Percentiles rank a stretch among this genome's conserved stretches.
These are phyloP conservation scores for Trametes pubescens DNA, from an alignment of 1,284 basidiomycete genomes.

Conservation along the genomic window DNA sequence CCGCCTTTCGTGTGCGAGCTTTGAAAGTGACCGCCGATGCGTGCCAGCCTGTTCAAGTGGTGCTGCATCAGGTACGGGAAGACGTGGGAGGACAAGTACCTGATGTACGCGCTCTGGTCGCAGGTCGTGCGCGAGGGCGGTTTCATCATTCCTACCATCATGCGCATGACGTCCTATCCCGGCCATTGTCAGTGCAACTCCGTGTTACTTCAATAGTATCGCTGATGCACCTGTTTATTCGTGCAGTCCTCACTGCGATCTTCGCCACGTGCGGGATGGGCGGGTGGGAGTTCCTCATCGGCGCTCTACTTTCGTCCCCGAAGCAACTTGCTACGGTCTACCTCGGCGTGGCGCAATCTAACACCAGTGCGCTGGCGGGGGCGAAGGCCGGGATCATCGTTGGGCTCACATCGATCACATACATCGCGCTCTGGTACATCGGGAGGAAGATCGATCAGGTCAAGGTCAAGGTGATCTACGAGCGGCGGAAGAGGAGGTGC, in stretches of 20 bases:
- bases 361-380: slow-evolving; percentile 41
- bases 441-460: slow-evolving; percentile 76
- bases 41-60: slow-evolving; percentile 66
- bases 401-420: slow-evolving; percentile 73
- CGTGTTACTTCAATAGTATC: background rate
- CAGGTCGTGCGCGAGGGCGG: slow-evolving; percentile 82
- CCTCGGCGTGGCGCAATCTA: slow-evolving; percentile 66
- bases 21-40: background rate
- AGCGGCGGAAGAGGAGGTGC: slow-evolving; percentile 53
- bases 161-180: slow-evolving; percentile 80
- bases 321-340: slow-evolving; percentile 82
- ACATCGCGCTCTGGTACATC: slow-evolving; percentile 86
- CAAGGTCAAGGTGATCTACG: slow-evolving; percentile 78
- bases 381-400: slow-evolving; percentile 71
- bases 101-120: slow-evolving; percentile 80
- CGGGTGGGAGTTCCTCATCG: slow-evolving; percentile 72
- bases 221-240: background rate
- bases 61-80: slow-evolving; percentile 68
- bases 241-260: slow-evolving; percentile 69
- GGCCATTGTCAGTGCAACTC: slow-evolving; percentile 62
- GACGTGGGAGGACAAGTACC: slow-evolving; percentile 73
- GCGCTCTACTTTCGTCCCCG: slow-evolving; percentile 78
- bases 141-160: slow-evolving; percentile 76
- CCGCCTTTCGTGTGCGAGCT: no score
- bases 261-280: slow-evolving; percentile 84